phyloP scores from a whole-genome alignment of 1,139 yeast species.

The Saccharomyces hybrid region DNA sequence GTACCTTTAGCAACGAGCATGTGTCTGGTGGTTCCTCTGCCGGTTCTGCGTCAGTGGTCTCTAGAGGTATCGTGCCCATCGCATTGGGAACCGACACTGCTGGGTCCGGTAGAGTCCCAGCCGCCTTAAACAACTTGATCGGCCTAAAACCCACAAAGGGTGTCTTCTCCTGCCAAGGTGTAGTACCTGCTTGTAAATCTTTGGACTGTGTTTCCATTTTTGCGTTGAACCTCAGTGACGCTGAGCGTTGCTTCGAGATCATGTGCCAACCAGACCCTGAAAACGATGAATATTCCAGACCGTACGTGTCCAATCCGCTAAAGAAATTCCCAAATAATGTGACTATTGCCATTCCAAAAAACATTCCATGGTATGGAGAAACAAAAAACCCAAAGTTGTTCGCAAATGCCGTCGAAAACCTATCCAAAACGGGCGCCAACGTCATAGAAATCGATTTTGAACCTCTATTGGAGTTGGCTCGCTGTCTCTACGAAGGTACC shows the following conservation, averaged over 20 bases:
- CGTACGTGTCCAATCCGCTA: constrained; percentile 61
- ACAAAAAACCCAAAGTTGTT: constrained; percentile 64
- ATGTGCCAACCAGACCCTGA: constrained; percentile 65
- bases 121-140: constrained; percentile 83
- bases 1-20: constrained; percentile 64
- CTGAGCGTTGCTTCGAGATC: constrained; percentile 64
- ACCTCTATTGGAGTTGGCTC: constrained; percentile 74
- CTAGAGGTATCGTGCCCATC: constrained; percentile 80
- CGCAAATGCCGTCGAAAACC: constrained; percentile 49
- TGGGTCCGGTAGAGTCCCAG: constrained; percentile 98
- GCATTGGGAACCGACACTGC: constrained; percentile 96
- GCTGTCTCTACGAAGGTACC: constrained; percentile 90
- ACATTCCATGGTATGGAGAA: constrained; percentile 75
- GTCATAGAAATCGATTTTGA: constrained; percentile 60
- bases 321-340: constrained; percentile 53
- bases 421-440: constrained; percentile 50
- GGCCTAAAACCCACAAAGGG: constrained; percentile 94
- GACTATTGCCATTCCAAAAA: constrained; percentile 64
- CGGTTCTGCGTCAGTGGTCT: constrained; percentile 92
- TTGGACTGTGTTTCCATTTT: constrained; percentile 88
- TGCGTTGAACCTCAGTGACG: constrained; percentile 69
- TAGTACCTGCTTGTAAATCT: constrained; percentile 95
- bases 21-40: constrained; percentile 94
- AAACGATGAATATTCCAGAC: constrained; percentile 74
- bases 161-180: constrained; percentile 74